These are phyloP conservation scores for Fusarium lateritium DNA, from an alignment of 2,329 filamentous ascomycete species.

Conservation along the genomic window DNA sequence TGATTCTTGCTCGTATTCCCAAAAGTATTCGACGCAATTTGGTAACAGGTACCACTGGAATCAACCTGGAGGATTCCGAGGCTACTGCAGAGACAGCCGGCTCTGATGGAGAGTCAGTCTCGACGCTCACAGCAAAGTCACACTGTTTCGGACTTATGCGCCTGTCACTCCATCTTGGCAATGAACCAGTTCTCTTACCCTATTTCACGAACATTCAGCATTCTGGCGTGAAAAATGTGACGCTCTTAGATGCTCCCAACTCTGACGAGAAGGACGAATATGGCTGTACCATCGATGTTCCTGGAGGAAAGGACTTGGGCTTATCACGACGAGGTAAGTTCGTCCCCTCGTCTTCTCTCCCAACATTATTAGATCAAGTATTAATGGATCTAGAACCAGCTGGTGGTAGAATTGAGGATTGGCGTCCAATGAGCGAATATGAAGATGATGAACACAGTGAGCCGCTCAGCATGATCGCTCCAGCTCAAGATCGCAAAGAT, in stretches of 20 bases:
- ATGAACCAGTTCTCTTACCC: constrained; percentile 45
- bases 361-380: neutral
- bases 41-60: neutral
- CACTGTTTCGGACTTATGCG: constrained; percentile 45
- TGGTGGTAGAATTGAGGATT: constrained; percentile 24
- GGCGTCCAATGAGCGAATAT: constrained; percentile 27
- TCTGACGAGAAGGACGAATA: neutral
- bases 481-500: neutral
- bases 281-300: neutral
- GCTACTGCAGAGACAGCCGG: neutral
- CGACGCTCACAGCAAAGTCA: constrained; percentile 28
- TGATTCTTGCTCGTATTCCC: constrained; percentile 56
- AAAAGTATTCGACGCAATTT: constrained; percentile 43
- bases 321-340: constrained; percentile 13
- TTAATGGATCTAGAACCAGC: constrained; percentile 16
- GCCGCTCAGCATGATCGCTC: neutral
- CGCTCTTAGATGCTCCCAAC: neutral
- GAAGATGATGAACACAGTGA: constrained; percentile 4
- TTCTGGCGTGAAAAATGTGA: constrained; percentile 7
- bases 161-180: constrained; percentile 53
- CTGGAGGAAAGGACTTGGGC: neutral
- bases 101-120: constrained; percentile 45
- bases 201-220: constrained; percentile 43
- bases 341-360: neutral
- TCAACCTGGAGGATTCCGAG: neutral